Base-by-base conservation (phyloP, 352 stramenopile genomes). In the Globisporangium recalcitrans region DNA sequence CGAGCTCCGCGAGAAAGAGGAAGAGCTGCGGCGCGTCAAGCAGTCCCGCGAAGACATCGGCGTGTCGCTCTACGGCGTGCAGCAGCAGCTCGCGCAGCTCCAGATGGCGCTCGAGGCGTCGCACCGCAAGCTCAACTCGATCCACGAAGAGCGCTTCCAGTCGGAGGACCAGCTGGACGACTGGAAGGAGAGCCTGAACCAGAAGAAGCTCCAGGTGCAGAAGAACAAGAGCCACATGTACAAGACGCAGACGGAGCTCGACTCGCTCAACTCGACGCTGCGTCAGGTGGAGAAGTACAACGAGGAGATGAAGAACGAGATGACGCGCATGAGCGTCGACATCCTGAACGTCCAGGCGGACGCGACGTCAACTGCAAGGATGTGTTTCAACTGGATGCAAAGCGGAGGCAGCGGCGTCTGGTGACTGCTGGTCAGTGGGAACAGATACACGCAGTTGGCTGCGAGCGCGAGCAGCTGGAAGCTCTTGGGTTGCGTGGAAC, bases 281-380 rank as follows among this genome's bases (percentile, higher is more conserved):
- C 76, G 82, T 0, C 90, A 98, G 63, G 93, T 98, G 4, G 90
- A 97, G 58, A 73, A 86, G 52, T 98, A 98, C 77, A 98, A 98
- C 57, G 85, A 97, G 6, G 88, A 98, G 70, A 97, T 98, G 78
- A 95, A 97, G 66, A 84, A 87, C 52, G 92, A 98, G 67, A 88
- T 98, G 65, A 87, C 90, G 42, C 85, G 93, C 38, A 80, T 98
- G 0, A 83, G 86, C 29, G 86, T 98, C 11, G 93, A 98, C 52
- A 81, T 82, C 4, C 70, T 98, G 9, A 98, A 98, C 68, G 90
- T 94, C 7, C n/a, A n/a, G 32, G 80, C 74, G 6, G 77, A 72
- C 7, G 76, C 77, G 1, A 71, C 65, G 11, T 82, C 74, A 24
- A 87, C 66, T 5, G 46, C 26, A 0, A 69, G 38, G 8, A 87